Conservation (phyloP, 495 filamentous ascomycete genomes). For the Penicillium silybi region DNA sequence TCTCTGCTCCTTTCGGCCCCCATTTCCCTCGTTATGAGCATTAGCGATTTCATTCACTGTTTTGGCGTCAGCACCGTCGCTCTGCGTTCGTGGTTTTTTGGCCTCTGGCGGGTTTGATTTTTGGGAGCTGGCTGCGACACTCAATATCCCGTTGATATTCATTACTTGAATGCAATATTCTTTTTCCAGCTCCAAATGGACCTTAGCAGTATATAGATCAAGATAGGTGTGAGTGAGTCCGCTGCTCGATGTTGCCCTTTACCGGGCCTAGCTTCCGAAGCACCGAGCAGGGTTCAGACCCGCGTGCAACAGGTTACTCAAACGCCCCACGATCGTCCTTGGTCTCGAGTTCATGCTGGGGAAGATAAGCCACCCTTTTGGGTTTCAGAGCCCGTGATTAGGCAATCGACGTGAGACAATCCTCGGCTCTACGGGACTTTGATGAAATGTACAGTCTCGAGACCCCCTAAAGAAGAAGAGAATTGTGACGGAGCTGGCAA, state of each 20-base stretch:
- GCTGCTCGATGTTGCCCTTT: not conserved
- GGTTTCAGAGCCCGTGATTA: not conserved
- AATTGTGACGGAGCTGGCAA: constrained; percentile 40
- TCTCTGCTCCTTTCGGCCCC: constrained; percentile 2
- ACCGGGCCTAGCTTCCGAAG: constrained; percentile 32
- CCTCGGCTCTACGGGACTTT: constrained; percentile 14
- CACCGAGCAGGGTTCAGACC: constrained; percentile 35
- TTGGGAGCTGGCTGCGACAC: not conserved
- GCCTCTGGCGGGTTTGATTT: not conserved
- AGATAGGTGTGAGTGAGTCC: not conserved
- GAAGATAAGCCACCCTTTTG: constrained; percentile 15
- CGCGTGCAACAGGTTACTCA: constrained; percentile 13
- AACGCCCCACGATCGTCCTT: constrained; percentile 16
- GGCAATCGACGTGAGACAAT: constrained; percentile 5
- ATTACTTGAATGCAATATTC: not conserved
- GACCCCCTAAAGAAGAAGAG: too few relatives aligned
- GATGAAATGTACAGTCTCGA: too few relatives aligned
- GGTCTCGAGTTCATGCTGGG: constrained; percentile 7
- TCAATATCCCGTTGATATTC: not conserved
- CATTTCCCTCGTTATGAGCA: constrained; percentile 18
- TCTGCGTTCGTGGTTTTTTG: not conserved
- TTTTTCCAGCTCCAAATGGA: not conserved
- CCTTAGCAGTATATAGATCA: not conserved
- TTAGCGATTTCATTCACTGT: constrained; percentile 6
- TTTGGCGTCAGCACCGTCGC: constrained; percentile 6